Evolutionary conservation across 1,284 basidiomycete genomes (phyloP).

Genomic region (Blastosporella zonata): DNA sequence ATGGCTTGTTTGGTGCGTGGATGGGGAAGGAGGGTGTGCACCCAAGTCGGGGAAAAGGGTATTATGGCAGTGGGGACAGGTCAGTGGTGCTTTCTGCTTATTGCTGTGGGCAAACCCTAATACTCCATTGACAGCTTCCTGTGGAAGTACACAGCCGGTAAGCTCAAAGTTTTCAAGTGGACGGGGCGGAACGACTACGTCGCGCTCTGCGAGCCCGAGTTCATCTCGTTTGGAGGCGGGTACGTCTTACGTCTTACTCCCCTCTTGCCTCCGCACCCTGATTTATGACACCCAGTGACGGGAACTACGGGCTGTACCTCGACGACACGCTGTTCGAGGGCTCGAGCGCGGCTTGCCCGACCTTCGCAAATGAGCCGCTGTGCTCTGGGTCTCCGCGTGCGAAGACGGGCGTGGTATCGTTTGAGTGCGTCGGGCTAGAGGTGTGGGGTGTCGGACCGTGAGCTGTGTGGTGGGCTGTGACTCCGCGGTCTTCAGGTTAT

Average conservation of each 20-base stretch:
- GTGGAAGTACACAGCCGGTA: slow-evolving; percentile 53
- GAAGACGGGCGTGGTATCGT: slow-evolving; percentile 50
- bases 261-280: not conserved
- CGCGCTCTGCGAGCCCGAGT: slow-evolving; percentile 77
- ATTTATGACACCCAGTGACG: slow-evolving; percentile 53
- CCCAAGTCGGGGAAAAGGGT: slow-evolving; percentile 55
- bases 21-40: slow-evolving; percentile 74
- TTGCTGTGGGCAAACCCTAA: not conserved
- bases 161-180: slow-evolving; percentile 75
- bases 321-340: slow-evolving; percentile 82
- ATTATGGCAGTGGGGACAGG: slow-evolving; percentile 87
- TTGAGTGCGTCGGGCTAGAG: slow-evolving; percentile 85
- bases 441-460: slow-evolving; percentile 71
- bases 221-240: slow-evolving; percentile 90
- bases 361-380: slow-evolving; percentile 85
- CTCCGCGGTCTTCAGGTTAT: no score
- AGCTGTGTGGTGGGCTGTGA: not conserved
- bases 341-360: slow-evolving; percentile 80
- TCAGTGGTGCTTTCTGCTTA: slow-evolving; percentile 37
- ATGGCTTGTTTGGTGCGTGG: slow-evolving; percentile 77
- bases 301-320: slow-evolving; percentile 87
- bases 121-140: slow-evolving; percentile 60
- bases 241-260: slow-evolving; percentile 35
- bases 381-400: slow-evolving; percentile 54
- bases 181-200: slow-evolving; percentile 92